Evolutionary conservation across 257 asterid species (phyloP), one percentile per base, ranked within the genome.

Genomic region (Agastache rugosa): DNA sequence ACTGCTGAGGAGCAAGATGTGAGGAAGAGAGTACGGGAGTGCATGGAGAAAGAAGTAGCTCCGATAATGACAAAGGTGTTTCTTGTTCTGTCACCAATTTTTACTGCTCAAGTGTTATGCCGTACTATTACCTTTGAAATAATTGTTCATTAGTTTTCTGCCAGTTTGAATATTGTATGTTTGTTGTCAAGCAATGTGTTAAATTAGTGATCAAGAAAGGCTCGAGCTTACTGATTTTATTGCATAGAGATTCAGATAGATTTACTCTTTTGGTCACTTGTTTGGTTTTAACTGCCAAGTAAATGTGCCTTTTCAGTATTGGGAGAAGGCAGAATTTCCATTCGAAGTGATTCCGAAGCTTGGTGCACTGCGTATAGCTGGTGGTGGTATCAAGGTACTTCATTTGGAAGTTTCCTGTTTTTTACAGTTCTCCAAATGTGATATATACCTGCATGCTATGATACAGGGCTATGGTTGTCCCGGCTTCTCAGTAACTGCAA

Each of bases 321-420:
- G 99, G 99, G 98, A 95, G 85, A 95, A 88, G 84, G 98, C 97
- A 48, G 94, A 92, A 83, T 95, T 95, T 83, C 99, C 98, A 9
- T 95, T 95, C 77, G 96, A 92, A 86, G 84, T 95, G 72, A 61
- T 95, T 82, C 97, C 99, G 14, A 89, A 92, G 82, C 89, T 95
- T 65, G 96, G 88, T 47, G 92, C 91, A 37, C 64, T 95, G 86
- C 78, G 66, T 58, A 9, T 95, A 71, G 94, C 91, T 11, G 99
- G 99, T 67, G 97, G 97, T 73, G 88, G 82, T 73, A 87, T 95
- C 85, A 88, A 88, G 99, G 99, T 92, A 71, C 51, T 71, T 58
- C 44, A 14, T 19, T 63, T 22, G 54, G 58, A 54, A 35, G 6
- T 17, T 41, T 53, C 34, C 20, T 55, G 10, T 68, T 10, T 41